These are phyloP conservation scores for Leptographium radiaticola DNA, from an alignment of 2,329 filamentous ascomycete species.

Conservation along the genomic window DNA sequence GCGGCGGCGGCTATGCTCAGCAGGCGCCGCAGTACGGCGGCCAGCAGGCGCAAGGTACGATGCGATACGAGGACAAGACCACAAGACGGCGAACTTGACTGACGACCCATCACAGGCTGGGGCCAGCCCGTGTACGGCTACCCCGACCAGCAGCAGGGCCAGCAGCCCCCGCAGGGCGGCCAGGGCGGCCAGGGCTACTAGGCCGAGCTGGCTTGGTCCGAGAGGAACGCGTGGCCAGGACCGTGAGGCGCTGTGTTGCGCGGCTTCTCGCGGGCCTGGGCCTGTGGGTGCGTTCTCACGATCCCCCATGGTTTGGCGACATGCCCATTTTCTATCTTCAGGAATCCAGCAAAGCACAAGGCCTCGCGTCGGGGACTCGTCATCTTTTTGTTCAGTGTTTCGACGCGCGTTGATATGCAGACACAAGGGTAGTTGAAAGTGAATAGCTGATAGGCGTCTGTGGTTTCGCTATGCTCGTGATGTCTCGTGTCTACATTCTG, in stretches of 20 bases:
- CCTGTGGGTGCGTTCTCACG: neutral
- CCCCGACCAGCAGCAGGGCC: slow-evolving; percentile 24
- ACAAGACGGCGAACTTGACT: no score
- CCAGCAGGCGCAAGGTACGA: slow-evolving; percentile 23
- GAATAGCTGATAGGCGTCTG: no score
- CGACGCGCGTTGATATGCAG: neutral
- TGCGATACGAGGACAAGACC: neutral
- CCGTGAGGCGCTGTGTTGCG: neutral
- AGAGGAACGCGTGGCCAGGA: neutral
- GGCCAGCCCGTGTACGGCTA: slow-evolving; percentile 28
- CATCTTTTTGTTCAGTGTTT: neutral
- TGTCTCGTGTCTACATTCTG: no score
- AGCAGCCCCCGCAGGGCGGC: slow-evolving; percentile 24
- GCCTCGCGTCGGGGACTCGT: neutral
- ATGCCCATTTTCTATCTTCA: neutral
- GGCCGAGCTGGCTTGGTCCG: neutral
- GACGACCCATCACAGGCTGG: no score
- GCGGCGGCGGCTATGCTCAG: slow-evolving; percentile 24
- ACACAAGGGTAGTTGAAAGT: no score
- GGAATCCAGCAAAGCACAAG: neutral
- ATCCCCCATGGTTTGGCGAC: neutral
- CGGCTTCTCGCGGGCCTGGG: neutral
- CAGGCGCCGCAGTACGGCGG: slow-evolving; percentile 26
- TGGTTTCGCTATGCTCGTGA: no score
- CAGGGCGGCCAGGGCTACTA: slow-evolving; percentile 18